Percentiles rank a stretch among this genome's conserved stretches.
phyloP scores from a whole-genome alignment of 164 flowering plant species.

The Brasenia schreberi region DNA sequence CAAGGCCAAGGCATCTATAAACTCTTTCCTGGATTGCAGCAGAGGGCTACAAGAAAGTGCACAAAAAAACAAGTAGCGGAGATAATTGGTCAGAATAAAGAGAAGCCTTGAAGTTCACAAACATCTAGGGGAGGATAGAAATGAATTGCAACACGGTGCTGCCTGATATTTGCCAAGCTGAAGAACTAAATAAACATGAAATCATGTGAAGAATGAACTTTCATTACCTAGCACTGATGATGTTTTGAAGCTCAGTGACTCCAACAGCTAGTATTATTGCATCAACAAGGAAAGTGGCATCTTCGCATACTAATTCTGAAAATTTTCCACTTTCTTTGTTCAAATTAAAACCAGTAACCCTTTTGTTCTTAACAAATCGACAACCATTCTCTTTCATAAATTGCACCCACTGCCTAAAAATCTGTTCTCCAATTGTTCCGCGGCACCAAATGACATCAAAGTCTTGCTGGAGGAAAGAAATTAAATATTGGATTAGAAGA shows the following conservation, averaged over 20 bases:
- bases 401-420: constrained; percentile 51
- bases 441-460: constrained; percentile 40
- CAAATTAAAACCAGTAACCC: constrained; percentile 33
- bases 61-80: background rate
- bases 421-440: constrained; percentile 34
- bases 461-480: constrained; percentile 27
- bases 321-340: constrained; percentile 36
- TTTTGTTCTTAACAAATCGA: constrained; percentile 23
- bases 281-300: constrained; percentile 31
- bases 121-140: background rate
- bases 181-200: background rate
- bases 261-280: constrained; percentile 49
- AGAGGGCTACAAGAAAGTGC: constrained; percentile 34
- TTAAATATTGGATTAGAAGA: background rate
- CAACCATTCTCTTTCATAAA: constrained; percentile 32
- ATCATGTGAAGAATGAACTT: background rate
- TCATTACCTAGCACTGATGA: constrained; percentile 26
- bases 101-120: background rate
- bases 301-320: constrained; percentile 38
- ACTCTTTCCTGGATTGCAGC: constrained; percentile 37
- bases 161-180: background rate
- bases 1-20: constrained; percentile 41
- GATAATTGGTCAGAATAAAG: background rate
- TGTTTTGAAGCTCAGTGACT: constrained; percentile 38
- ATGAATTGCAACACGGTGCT: background rate